These are phyloP conservation scores for Strigomonas culicis DNA, from an alignment of 208 protist species.

Conservation along the genomic window DNA sequence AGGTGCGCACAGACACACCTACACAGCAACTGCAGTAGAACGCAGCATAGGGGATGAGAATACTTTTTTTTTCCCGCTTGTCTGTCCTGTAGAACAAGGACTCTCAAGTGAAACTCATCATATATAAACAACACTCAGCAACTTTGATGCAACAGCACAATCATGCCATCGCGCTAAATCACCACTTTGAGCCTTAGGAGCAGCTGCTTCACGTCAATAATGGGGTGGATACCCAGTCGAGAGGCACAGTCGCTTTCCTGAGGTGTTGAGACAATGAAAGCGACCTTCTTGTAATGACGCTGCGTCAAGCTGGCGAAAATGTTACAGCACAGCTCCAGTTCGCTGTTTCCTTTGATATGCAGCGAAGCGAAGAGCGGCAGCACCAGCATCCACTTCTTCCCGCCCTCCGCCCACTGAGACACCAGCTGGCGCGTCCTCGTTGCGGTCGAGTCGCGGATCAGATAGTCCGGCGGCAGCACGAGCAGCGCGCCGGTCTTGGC, in stretches of 20 bases:
- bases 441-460: neutral
- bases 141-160: no score
- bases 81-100: no score
- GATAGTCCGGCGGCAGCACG: conserved; percentile 49
- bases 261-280: conserved; percentile 29
- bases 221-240: neutral
- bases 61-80: no score
- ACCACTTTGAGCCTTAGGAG: no score
- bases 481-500: conserved; percentile 47
- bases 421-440: conserved; percentile 19
- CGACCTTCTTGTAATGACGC: conserved; percentile 41
- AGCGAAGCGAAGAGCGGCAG: conserved; percentile 61
- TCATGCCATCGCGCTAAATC: no score
- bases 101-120: no score
- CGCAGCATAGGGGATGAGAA: no score
- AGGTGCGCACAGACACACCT: no score
- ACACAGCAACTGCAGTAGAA: no score
- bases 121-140: no score
- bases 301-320: conserved; percentile 43
- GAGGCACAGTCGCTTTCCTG: neutral
- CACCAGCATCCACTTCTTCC: conserved; percentile 44
- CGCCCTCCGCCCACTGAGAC: conserved; percentile 26
- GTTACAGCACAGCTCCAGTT: conserved; percentile 14
- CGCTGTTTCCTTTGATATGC: conserved; percentile 28
- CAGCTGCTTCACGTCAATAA: neutral